Evolutionary conservation across 139 green algal genomes (phyloP), one percentile per base, ranked within the genome.

Genomic region (Tetraselmis striata): DNA sequence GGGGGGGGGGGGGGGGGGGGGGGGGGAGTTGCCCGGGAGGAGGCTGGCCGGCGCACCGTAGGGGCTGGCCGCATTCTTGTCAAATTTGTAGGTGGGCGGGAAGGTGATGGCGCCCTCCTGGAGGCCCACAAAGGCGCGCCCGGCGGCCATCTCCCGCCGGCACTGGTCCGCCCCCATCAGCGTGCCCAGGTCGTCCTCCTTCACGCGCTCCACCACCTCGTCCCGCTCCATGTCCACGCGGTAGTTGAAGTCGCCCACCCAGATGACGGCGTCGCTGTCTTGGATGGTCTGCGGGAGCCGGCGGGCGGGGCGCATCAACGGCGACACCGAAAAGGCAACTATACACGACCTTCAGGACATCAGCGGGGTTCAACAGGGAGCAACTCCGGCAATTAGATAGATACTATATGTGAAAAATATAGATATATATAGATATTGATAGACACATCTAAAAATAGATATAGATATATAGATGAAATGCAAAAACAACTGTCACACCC

Each of bases 171-270:
- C 75, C 30, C 26, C 31, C 23, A 84, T 29, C 32, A 89, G 83
- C 27, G 24, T 2, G 2, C 25, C 78, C 32, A 85, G 67, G 30
- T 88, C 32, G 59, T 83, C 79, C 1, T 80, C 26, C 45, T 77
- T 75, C 1, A 86, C 59, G 0, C n/a, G 22, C 23, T 81, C 78
- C 29, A 83, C 59, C 23, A 88, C 91, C 25, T 31, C 77, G 29
- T 31, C 27, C 0, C 77, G 45, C 5, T 67, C 45, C 45, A 67
- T 67, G 32, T 93, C 89, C 2, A 96, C 86, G 1, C 94, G 86
- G 85, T 98, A 98, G 87, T 98, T 98, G 87, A 98, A 96, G 86
- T 98, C 95, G 2, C 95, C 95, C 77, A 91, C 80, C 95, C 95
- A 98, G 22, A 98, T 77, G 67, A 98, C 77, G 78, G 90, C 26